Percentiles rank a stretch among this genome's conserved stretches.
Evolutionary conservation across 805 yeast species (phyloP).

Genomic region (Ogataea populi-albae): DNA sequence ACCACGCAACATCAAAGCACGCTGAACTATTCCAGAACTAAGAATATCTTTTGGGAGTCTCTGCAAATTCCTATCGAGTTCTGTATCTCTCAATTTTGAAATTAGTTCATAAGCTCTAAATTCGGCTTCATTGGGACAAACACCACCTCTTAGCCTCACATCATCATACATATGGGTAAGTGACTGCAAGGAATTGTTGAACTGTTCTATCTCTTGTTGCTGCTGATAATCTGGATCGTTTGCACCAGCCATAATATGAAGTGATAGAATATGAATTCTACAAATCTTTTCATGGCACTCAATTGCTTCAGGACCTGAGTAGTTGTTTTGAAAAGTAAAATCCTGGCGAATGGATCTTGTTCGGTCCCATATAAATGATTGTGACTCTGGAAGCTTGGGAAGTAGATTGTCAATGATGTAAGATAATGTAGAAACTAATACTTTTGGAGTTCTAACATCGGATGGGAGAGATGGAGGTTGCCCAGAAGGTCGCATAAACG

Average conservation of each 20-base stretch:
- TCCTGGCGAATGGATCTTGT: constrained; percentile 96
- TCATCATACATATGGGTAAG: constrained; percentile 84
- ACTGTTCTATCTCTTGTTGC: constrained; percentile 94
- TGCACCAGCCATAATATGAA: constrained; percentile 82
- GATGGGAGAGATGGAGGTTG: constrained; percentile 98
- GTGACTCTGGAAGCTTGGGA: constrained; percentile 73
- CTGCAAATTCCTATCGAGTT: constrained; percentile 73
- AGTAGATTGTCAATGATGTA: constrained; percentile 66
- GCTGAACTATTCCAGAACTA: constrained; percentile 54
- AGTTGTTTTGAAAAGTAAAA: constrained; percentile 93
- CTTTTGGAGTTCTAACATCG: constrained; percentile 90
- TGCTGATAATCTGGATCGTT: constrained; percentile 70
- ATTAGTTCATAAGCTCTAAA: constrained; percentile 84
- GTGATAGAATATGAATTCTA: constrained; percentile 74
- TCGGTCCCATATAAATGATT: constrained; percentile 94
- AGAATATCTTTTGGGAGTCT: constrained; percentile 58
- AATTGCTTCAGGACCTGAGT: constrained; percentile 88
- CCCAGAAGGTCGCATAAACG: constrained; percentile 96
- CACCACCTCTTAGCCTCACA: constrained; percentile 64
- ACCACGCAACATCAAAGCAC: constrained; percentile 69
- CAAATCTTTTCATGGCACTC: constrained; percentile 92
- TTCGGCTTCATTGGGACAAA: constrained; percentile 84
- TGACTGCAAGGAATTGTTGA: constrained; percentile 87
- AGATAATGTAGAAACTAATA: constrained; percentile 63
- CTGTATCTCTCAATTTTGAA: constrained; percentile 80